Conservation (phyloP, 352 stramenopile genomes). For the Phytopythium oedochilum region DNA sequence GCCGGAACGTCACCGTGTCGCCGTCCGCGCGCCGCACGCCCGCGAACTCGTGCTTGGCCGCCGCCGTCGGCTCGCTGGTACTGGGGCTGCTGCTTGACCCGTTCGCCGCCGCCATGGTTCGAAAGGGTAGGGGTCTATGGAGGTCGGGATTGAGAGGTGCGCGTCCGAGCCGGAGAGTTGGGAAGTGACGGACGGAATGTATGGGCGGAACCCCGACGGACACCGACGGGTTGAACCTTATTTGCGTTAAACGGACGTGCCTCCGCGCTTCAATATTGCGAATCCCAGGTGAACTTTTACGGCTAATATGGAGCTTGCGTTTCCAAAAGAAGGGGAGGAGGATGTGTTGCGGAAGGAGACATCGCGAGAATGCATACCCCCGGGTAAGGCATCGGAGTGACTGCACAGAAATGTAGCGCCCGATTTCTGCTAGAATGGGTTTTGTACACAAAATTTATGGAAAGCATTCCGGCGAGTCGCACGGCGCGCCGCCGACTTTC, state of each 20-base stretch:
- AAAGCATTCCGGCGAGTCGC: neutral
- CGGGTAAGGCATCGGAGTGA: neutral
- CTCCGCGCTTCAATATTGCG: conserved; percentile 9
- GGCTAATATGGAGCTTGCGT: neutral
- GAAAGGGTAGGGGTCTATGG: neutral
- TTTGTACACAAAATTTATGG: too few relatives aligned
- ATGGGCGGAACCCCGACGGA: neutral
- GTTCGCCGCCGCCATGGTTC: neutral
- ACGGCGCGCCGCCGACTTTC: neutral
- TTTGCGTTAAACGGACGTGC: neutral
- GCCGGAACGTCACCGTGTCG: conserved; percentile 63
- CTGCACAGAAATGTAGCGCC: too few relatives aligned
- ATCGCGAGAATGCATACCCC: neutral
- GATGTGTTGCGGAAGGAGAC: neutral
- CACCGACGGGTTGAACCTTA: neutral
- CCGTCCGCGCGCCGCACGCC: conserved; percentile 12
- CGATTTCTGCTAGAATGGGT: too few relatives aligned
- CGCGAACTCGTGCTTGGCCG: neutral
- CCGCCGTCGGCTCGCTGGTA: neutral
- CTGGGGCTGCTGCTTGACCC: neutral
- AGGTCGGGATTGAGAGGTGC: neutral
- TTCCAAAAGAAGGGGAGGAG: neutral
- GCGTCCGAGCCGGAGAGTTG: neutral
- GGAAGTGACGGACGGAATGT: neutral
- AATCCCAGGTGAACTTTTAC: conserved; percentile 1